Percentiles rank a stretch among this genome's conserved stretches.
Conservation (phyloP, 2,329 filamentous ascomycete genomes). For the Scedosporium aurantiacum region DNA sequence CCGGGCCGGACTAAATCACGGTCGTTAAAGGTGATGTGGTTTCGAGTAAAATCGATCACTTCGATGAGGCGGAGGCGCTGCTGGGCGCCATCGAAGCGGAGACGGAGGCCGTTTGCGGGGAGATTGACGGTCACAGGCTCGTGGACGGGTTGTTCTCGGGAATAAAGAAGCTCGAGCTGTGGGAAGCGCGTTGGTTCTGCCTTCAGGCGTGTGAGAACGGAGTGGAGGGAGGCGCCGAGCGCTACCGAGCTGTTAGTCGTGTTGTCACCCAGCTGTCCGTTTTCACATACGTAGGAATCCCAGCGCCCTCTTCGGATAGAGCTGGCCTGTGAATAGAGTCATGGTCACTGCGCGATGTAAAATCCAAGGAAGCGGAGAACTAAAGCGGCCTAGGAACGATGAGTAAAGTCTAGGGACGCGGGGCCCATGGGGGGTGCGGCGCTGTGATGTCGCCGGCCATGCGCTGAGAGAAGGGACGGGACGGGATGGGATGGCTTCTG, state of each 20-base stretch:
- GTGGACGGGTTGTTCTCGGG: slow-evolving; percentile 59
- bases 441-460: too few species aligned
- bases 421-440: neutral
- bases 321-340: slow-evolving; percentile 47
- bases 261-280: neutral
- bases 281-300: slow-evolving; percentile 40
- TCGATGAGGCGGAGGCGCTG: slow-evolving; percentile 87
- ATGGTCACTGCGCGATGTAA: slow-evolving; percentile 16
- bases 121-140: slow-evolving; percentile 67
- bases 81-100: slow-evolving; percentile 89
- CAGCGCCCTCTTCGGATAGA: slow-evolving; percentile 54
- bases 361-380: neutral
- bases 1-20: slow-evolving; percentile 64
- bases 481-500: neutral
- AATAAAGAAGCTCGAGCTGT: slow-evolving; percentile 73
- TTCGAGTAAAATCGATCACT: slow-evolving; percentile 80
- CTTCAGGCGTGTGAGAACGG: slow-evolving; percentile 78
- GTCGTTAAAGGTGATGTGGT: slow-evolving; percentile 67
- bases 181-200: slow-evolving; percentile 75
- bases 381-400: neutral
- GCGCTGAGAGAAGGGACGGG: neutral
- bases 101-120: slow-evolving; percentile 73
- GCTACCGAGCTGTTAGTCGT: slow-evolving; percentile 35
- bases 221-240: slow-evolving; percentile 83
- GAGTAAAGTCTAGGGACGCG: neutral